Base-by-base conservation (phyloP, 106 monocot genomes). In the Narthecium ossifragum region DNA sequence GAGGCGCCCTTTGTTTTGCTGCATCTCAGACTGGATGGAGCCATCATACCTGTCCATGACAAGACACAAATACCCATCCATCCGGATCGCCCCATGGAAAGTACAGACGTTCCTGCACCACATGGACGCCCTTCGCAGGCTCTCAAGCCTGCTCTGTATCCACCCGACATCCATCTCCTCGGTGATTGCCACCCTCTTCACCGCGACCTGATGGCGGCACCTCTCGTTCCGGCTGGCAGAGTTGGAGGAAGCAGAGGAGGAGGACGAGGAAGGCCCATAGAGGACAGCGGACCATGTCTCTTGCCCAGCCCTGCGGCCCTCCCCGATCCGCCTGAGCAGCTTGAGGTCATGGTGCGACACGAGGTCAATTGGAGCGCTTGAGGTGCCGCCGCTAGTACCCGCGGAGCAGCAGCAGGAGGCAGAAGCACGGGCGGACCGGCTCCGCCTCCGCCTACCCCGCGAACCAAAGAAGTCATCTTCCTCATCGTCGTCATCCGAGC, bases 81-180 rank as follows among this genome's bases (percentile, higher is more conserved):
- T 79, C 53, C 75, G 69, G 1, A 79, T 74, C 0, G 55, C 84
- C 12, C 98, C 98, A 51, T 98, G 98, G 60, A 91, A 98, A 1
- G 84, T 59, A 52, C 91, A 91, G 15, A 91, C 87, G 57, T 91
- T 91, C 79, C 91, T 81, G 39, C 98, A 98, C 98, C 98, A 98
- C 84, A 91, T 91, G 2, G 98, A 74, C 0, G 69, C 52, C 17
- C 80, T 75, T 3, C 76, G 64, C 46, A 98, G 66, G 11, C 53
- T 75, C 40, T 91, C 98, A 8, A 98, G 75, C 75, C 68, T 62
- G 52, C 63, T 65, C 68, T 85, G 84, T 46, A 98, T 55, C 70
- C 71, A 76, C 32, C 66, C 77, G 26, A 82, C 76, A 29, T 75
- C 84, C 79, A 91, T 81, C 10, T 75, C 86, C 12, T 70, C 87